A percentile compares a stretch with the other conserved stretches of the same genome.
Conservation (phyloP, 345 rosid species). For the Diplotaxis tenuifolia region DNA sequence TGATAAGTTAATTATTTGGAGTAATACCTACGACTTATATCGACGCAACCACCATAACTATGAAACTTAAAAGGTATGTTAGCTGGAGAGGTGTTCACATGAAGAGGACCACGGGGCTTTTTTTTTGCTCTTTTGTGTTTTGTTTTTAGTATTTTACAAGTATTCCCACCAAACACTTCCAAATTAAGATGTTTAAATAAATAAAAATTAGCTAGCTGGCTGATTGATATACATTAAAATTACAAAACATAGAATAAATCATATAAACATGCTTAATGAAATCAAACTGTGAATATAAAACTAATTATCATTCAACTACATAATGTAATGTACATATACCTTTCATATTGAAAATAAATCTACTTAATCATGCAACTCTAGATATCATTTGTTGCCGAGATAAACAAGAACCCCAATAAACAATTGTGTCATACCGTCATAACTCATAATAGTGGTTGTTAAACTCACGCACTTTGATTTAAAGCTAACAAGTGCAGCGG, state of each 20-base stretch:
- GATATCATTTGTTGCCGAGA: not conserved
- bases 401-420: not conserved
- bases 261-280: not conserved
- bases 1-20: constrained; percentile 12
- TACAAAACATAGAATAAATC: not conserved
- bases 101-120: constrained; percentile 23
- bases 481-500: not conserved
- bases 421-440: too few relatives aligned
- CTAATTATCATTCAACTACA: not conserved
- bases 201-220: not conserved
- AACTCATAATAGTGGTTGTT: too few relatives aligned
- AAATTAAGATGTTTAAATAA: not conserved
- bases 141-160: constrained; percentile 13
- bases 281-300: not conserved
- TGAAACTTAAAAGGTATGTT: constrained; percentile 17
- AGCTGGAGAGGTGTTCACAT: constrained; percentile 17
- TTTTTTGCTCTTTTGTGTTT: not conserved
- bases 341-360: not conserved
- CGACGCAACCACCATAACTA: constrained; percentile 30
- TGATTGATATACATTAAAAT: not conserved
- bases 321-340: not conserved
- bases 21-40: constrained; percentile 28
- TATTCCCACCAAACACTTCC: constrained; percentile 2
- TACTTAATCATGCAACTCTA: not conserved
- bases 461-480: not conserved